Evolutionary conservation across 495 filamentous ascomycete genomes (phyloP).

Genomic region (Penicillium cataractarum): DNA sequence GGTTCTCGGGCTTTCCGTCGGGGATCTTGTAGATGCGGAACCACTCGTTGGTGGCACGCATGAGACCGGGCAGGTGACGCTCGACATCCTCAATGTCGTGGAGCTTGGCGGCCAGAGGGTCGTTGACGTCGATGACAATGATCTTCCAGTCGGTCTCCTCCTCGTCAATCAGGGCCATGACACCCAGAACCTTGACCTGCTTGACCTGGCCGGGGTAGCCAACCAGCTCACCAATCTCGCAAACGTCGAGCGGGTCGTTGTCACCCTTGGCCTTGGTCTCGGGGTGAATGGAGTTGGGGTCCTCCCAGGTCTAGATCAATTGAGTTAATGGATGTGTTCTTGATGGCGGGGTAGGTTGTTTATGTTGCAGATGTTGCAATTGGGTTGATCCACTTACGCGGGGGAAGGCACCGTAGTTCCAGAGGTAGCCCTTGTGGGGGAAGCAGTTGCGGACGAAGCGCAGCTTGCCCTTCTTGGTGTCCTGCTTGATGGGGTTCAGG

Average conservation of each 20-base stretch:
- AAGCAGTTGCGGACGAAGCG: slow-evolving; percentile 99
- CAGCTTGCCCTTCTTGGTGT: slow-evolving; percentile 61
- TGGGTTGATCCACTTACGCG: slow-evolving; percentile 61
- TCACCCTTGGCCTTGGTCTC: slow-evolving; percentile 99
- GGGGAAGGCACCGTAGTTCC: slow-evolving; percentile 99
- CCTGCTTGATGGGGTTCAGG: slow-evolving; percentile 94
- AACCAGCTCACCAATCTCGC: slow-evolving; percentile 98
- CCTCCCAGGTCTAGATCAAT: slow-evolving; percentile 91
- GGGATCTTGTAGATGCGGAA: slow-evolving; percentile 99
- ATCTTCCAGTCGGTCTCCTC: slow-evolving; percentile 99
- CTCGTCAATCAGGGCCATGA: slow-evolving; percentile 99
- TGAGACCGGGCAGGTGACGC: slow-evolving; percentile 93
- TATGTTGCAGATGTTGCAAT: background rate
- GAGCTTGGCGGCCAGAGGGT: slow-evolving; percentile 93
- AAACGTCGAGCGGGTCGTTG: slow-evolving; percentile 98
- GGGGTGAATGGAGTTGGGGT: slow-evolving; percentile 91
- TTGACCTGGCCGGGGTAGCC: slow-evolving; percentile 95
- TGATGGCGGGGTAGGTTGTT: background rate
- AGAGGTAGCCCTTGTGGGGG: slow-evolving; percentile 99
- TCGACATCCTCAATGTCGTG: slow-evolving; percentile 99
- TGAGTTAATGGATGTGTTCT: slow-evolving; percentile 7
- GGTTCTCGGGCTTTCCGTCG: slow-evolving; percentile 99
- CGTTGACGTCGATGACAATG: slow-evolving; percentile 98
- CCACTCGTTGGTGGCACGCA: slow-evolving; percentile 99
- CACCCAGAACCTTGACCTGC: slow-evolving; percentile 98